Base-by-base conservation (phyloP, 2,329 filamentous ascomycete genomes). In the Penicillium sp. region DNA sequence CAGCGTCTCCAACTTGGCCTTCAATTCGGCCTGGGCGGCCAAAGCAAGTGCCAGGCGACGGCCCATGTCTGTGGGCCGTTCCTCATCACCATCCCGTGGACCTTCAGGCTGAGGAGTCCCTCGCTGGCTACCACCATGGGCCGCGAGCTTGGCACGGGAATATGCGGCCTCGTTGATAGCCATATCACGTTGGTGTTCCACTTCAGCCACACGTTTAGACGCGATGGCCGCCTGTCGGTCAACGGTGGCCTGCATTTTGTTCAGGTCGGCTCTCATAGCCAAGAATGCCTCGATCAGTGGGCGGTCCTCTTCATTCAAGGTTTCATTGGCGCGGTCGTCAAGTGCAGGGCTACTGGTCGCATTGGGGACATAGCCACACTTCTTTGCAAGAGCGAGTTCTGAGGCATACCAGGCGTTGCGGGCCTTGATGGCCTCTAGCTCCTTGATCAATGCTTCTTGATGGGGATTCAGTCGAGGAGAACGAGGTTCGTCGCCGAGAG, bases 401-500 rank as follows among this genome's bases (percentile, higher is more conserved):
- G 92, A 96, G 7, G 90, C 89, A 69, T 95, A 96, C 93, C 93
- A 99, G 0, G 92, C 92, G 71, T 95, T 97, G 43, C 88, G 83
- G 64, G 87, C 93, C 62, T 89, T 88, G 3, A 86, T 80, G 8
- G 83, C 79, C 65, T 99, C 92, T 2, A 99, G 77, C 66, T 99
- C 93, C 66, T 93, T 92, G 12, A 89, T 77, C 11, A 96, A 70
- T 0, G 87, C 84, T 55, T 80, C 82, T 54, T 77, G 75, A 42
- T 77, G 57, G 60, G 73, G 64, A 3, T 69, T 75, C 33, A 76
- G 55, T 33, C 70, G 69, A 10, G 74, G 74, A 8, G 73, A 76
- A 12, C 69, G 67, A 30, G 73, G 74, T 51, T 75, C 73, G 28
- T 76, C 73, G 10, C 58, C 64, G 12, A 72, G 54, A 16, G 60